Evolutionary conservation across 345 rosid genomes (phyloP), one percentile per base, ranked within the genome.

Genomic region (Excoecaria cochinchinensis): DNA sequence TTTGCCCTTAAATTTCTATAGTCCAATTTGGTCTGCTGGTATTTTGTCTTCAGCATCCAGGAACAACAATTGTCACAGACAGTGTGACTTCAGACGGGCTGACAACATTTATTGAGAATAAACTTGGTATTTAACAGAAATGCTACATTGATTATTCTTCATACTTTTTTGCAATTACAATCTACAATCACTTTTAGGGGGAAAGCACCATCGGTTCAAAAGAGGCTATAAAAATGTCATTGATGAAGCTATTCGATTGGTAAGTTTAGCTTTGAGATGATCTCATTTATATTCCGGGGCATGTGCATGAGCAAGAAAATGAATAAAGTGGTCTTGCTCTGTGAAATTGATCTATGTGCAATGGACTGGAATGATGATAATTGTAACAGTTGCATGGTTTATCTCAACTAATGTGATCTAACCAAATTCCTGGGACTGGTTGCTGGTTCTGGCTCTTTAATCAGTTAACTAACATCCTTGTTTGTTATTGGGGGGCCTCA

Each of bases 31-130:
- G n/a, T 51, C 44, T 15, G 0, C 8, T 59, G 16, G 16, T 19
- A 16, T 77, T 42, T 76, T 65, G 75, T 63, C 74, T 82, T 61
- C 62, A 95, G 99, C 98, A 91, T 90, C 97, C 94, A 19, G 92
- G 93, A 76, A 87, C 98, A 70, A 89, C 97, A 65, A 89, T 93
- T 71, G 98, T 95, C 56, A 95, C 99, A 2, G 99, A 95, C 77
- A 95, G 99, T 48, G 99, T 95, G 62, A 93, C 99, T 80, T 95
- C 98, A n/a, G 99, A 95, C 71, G 98, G 98, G 56, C 82, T 95
- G 80, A 87, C 97, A 19, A 77, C 90, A 51, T 93, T 91, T 79
- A 93, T 95, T 71, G 97, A 93, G 81, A 84, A 93, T 82, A 89
- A 90, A 84, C 98, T 95, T 21, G 97, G 98, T 95, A 90, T 57